phyloP scores from a whole-genome alignment of 371 early-diverging fungal species.

The Mucor irregularis region DNA sequence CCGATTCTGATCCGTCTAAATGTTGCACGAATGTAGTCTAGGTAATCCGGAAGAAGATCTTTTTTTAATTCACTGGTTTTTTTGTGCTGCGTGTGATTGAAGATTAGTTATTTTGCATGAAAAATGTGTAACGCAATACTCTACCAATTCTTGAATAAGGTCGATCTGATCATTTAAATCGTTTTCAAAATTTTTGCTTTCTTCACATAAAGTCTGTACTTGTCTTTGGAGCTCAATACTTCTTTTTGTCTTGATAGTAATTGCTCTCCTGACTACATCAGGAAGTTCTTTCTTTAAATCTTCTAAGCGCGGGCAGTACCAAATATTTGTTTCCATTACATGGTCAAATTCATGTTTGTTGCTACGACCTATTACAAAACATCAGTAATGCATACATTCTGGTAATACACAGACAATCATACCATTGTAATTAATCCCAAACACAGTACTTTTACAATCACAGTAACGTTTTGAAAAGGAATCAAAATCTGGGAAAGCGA shows the following conservation, averaged over 20 bases:
- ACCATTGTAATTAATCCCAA: slow-evolving; percentile 30
- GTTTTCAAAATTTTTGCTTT: not conserved
- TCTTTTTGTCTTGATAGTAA: slow-evolving; percentile 15
- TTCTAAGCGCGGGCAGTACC: slow-evolving; percentile 60
- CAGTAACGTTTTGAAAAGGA: slow-evolving; percentile 66
- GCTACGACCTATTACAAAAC: too few species aligned
- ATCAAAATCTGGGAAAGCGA: slow-evolving; percentile 35
- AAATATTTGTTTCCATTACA: slow-evolving; percentile 49
- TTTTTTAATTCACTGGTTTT: slow-evolving; percentile 36
- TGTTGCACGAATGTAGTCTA: slow-evolving; percentile 40
- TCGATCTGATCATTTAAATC: slow-evolving; percentile 1
- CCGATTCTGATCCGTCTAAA: slow-evolving; percentile 47
- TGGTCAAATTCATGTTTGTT: slow-evolving; percentile 54
- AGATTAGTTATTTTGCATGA: not conserved
- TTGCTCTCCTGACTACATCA: slow-evolving; percentile 41
- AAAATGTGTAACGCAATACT: not conserved
- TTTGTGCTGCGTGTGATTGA: not conserved
- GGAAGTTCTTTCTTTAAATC: slow-evolving; percentile 56
- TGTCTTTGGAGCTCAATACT: not conserved
- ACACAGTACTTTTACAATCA: slow-evolving; percentile 25
- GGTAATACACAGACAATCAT: too few species aligned
- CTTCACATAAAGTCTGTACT: not conserved
- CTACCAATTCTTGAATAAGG: not conserved
- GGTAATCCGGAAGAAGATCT: slow-evolving; percentile 48
- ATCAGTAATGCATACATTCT: too few species aligned